Base-by-base conservation (phyloP, 257 asterid species). In the Nicotiana undulata region DNA sequence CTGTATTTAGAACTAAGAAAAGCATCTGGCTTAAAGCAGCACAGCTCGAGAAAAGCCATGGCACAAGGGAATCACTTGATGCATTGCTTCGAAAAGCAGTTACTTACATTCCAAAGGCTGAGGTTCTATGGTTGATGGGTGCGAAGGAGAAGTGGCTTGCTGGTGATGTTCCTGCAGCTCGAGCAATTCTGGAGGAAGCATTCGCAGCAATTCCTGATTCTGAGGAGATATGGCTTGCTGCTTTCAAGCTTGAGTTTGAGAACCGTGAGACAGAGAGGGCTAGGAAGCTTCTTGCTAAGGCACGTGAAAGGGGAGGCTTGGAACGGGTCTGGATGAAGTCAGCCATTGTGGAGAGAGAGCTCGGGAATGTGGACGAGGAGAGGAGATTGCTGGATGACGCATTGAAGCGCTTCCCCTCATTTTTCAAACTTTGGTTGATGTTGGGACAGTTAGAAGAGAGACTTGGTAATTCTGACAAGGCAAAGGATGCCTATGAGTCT, bases 91-190 rank as follows among this genome's bases (percentile, higher is more conserved):
- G 95, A 18, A 93, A 86, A 90, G 98, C 98, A 9, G 98, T 94
- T 76, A 92, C 92, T 3, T 94, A 93, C 78, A 92, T 93, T 75
- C 98, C 98, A 0, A 92, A 89, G 80, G 98, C 98, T 37, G 97
- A 94, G 75, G 94, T 91, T 83, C 85, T 94, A 75, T 94, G 98
- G 98, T 89, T 94, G 58, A 93, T 94, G 98, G 98, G 98, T 44
- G 98, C 98, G 67, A 94, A 94, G 82, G 98, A 94, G 80, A 94
- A 94, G 92, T 94, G 98, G 98, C 98, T 94, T 79, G 98, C 98
- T 63, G 98, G 97, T 66, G 98, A 93, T 81, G 98, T 94, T 29
- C 98, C 95, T 31, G 89, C 98, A 28, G 98, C 98, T 75, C 87
- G 98, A 58, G 95, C 93, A n/a, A 94, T 94, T 87, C 92, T 93